phyloP scores from a whole-genome alignment of 139 green algal species.

The Tetradesmus lagerheimii region DNA sequence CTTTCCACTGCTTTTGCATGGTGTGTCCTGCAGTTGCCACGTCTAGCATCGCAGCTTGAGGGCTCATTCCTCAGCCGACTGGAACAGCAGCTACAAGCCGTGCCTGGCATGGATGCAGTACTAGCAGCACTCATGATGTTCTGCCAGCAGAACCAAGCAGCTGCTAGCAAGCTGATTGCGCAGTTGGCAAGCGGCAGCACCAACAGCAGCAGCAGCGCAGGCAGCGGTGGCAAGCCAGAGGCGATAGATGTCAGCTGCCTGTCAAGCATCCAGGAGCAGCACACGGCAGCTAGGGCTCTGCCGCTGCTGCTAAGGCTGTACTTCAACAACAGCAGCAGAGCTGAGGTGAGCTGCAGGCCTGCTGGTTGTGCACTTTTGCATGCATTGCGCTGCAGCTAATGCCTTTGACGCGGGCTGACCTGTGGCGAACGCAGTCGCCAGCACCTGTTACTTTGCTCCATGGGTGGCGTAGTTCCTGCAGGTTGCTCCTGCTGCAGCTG shows the following conservation, averaged over 20 bases:
- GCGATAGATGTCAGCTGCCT: conserved; percentile 20
- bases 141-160: conserved; percentile 25
- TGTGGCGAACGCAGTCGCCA: background rate
- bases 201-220: background rate
- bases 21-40: background rate
- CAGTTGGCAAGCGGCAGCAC: background rate
- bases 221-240: conserved; percentile 9
- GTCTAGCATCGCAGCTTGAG: background rate
- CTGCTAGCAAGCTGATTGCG: conserved; percentile 23
- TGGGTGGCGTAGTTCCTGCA: background rate
- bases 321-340: conserved; percentile 12
- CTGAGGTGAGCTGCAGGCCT: background rate
- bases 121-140: conserved; percentile 10
- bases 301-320: conserved; percentile 37
- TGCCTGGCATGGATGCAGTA: conserved; percentile 10
- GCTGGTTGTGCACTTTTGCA: background rate
- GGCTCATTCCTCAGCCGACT: background rate
- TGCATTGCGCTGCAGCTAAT: too few relatives aligned
- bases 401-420: too few relatives aligned
- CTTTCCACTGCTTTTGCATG: background rate
- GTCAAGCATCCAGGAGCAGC: conserved; percentile 11
- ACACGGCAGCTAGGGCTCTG: conserved; percentile 22
- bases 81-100: background rate
- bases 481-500: background rate
- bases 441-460: background rate